Conservation (phyloP, 768 basidiomycete genomes). For the Suillus luteus region DNA sequence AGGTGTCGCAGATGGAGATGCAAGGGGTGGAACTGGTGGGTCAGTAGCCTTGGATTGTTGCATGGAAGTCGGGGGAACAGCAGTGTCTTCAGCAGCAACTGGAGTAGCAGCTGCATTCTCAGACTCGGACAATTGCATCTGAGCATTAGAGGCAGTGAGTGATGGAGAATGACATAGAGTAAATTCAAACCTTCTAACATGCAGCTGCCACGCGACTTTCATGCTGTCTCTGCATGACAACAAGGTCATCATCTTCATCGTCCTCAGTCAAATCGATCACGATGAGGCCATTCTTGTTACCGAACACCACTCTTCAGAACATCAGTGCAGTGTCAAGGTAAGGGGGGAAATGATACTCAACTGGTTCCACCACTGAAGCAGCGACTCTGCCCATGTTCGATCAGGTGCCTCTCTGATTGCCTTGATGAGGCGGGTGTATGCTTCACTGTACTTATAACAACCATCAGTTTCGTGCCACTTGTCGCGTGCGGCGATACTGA, state of each 20-base stretch:
- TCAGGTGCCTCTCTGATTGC: neutral
- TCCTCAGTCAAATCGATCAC: neutral
- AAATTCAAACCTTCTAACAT: neutral
- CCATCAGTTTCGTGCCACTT: constrained; percentile 12
- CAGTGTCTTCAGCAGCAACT: neutral
- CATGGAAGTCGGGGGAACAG: neutral
- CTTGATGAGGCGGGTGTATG: constrained; percentile 8
- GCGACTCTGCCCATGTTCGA: neutral
- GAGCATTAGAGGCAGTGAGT: neutral
- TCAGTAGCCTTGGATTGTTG: neutral
- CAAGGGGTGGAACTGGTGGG: neutral
- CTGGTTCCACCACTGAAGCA: neutral
- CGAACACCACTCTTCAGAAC: neutral
- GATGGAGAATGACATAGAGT: neutral
- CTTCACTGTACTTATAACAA: constrained; percentile 7
- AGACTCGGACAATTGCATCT: neutral
- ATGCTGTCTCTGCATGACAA: neutral
- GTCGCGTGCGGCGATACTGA: neutral
- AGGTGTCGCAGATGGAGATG: too few species aligned
- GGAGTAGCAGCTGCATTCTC: neutral
- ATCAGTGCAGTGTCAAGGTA: neutral
- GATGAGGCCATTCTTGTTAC: neutral
- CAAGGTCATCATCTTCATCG: neutral
- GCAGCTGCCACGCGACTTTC: neutral
- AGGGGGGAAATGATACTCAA: neutral